A percentile compares a stretch with the other conserved stretches of the same genome.
These are phyloP conservation scores for Xylaria intraflava DNA, from an alignment of 495 filamentous ascomycete species.

Conservation along the genomic window DNA sequence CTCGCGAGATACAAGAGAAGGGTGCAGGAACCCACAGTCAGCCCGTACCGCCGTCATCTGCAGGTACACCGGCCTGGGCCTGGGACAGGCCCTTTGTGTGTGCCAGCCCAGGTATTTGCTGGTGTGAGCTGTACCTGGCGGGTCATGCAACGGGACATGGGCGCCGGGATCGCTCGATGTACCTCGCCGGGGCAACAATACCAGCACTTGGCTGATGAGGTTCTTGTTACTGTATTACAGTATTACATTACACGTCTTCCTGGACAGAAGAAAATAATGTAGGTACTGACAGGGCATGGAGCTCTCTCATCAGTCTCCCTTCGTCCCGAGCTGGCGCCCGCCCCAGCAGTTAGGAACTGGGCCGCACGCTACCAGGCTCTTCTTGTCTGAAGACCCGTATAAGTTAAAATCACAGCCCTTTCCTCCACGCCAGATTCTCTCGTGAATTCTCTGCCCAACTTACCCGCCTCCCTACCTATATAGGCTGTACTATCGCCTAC, in stretches of 20 bases:
- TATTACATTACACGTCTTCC: neutral
- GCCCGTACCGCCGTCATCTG: slow-evolving; percentile 14
- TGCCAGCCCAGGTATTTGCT: slow-evolving; percentile 2
- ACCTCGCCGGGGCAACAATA: neutral
- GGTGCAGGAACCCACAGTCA: slow-evolving; percentile 15
- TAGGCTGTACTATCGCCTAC: slow-evolving; percentile 1
- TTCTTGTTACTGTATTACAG: neutral
- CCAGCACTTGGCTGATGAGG: neutral
- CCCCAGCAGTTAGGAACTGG: slow-evolving; percentile 11
- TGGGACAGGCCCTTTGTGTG: neutral
- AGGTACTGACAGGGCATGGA: neutral
- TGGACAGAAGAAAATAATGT: neutral
- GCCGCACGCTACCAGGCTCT: slow-evolving; percentile 2
- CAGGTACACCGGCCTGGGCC: slow-evolving; percentile 8
- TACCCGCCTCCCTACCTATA: neutral
- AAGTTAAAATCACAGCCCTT: slow-evolving; percentile 15
- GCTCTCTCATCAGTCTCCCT: neutral
- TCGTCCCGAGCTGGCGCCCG: slow-evolving; percentile 8
- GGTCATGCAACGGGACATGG: neutral
- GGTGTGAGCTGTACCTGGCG: slow-evolving; percentile 1
- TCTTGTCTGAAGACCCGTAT: slow-evolving; percentile 5
- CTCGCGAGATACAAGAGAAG: slow-evolving; percentile 6
- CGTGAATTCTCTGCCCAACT: neutral
- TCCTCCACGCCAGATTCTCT: slow-evolving; percentile 9
- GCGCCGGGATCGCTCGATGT: slow-evolving; percentile 1